These are phyloP conservation scores for Eimeria necatrix DNA, from an alignment of 169 alveolate species.

Conservation along the genomic window DNA sequence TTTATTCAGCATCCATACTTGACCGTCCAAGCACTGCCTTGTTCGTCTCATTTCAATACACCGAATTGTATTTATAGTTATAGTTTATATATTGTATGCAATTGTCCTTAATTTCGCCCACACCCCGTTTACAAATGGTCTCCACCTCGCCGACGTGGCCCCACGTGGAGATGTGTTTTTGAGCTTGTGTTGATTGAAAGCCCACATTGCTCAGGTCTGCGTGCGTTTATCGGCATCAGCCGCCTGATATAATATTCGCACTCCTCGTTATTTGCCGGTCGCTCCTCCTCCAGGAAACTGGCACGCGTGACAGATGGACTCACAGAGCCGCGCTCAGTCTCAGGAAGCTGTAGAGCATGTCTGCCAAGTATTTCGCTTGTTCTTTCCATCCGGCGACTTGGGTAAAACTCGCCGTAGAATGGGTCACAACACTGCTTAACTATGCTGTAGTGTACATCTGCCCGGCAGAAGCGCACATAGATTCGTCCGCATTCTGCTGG, in stretches of 20 bases:
- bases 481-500: neutral
- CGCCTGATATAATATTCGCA: neutral
- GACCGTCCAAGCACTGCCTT: neutral
- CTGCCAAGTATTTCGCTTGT: neutral
- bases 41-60: no score
- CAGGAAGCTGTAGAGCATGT: conserved; percentile 2
- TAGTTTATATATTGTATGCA: no score
- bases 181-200: conserved; percentile 19
- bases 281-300: neutral
- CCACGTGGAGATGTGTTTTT: neutral
- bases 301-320: neutral
- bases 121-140: no score
- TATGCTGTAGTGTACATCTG: conserved; percentile 20
- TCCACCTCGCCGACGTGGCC: neutral
- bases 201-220: conserved; percentile 39
- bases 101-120: no score
- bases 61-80: no score
- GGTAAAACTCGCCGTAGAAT: neutral
- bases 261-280: neutral
- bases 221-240: conserved; percentile 10
- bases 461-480: neutral
- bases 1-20: neutral
- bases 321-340: conserved; percentile 6
- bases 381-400: conserved; percentile 10
- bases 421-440: neutral